A percentile compares a stretch with the other conserved stretches of the same genome.
Conservation (phyloP, 306 rosid species). For the Castanea sativa region DNA sequence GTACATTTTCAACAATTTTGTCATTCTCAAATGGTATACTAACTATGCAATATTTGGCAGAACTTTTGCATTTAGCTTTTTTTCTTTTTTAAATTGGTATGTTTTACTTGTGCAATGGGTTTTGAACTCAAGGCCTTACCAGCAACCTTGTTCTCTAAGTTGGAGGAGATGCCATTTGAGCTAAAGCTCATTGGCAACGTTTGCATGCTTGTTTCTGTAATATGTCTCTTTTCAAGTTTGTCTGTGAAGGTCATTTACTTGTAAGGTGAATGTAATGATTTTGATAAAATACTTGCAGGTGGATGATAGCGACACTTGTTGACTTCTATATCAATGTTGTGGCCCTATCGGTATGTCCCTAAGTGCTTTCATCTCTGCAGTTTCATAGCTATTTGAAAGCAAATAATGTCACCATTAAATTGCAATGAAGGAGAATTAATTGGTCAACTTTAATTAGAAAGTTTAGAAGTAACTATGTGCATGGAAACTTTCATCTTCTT, state of each 20-base stretch:
- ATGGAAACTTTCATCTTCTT: not conserved
- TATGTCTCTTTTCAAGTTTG: constrained; percentile 14
- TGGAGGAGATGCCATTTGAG: not conserved
- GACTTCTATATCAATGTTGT: constrained; percentile 81
- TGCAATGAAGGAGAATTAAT: constrained; percentile 2
- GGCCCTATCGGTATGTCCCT: constrained; percentile 65
- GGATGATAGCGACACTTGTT: constrained; percentile 69
- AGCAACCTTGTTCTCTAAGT: not conserved
- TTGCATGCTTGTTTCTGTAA: constrained; percentile 3
- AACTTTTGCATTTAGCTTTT: not conserved
- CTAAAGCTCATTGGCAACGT: not conserved
- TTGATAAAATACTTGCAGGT: constrained; percentile 54
- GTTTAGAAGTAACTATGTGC: not conserved
- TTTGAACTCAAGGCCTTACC: not conserved
- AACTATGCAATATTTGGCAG: not conserved
- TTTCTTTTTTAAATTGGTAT: not conserved
- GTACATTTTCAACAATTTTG: not conserved
- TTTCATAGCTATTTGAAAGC: constrained; percentile 6
- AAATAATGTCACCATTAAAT: constrained; percentile 10
- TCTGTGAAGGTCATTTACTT: constrained; percentile 16
- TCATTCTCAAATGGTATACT: not conserved
- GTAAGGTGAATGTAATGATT: constrained; percentile 15
- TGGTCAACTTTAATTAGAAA: not conserved
- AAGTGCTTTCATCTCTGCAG: constrained; percentile 14
- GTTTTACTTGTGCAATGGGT: not conserved